phyloP scores from a whole-genome alignment of 257 asterid species.

The Petunia axillaris region DNA sequence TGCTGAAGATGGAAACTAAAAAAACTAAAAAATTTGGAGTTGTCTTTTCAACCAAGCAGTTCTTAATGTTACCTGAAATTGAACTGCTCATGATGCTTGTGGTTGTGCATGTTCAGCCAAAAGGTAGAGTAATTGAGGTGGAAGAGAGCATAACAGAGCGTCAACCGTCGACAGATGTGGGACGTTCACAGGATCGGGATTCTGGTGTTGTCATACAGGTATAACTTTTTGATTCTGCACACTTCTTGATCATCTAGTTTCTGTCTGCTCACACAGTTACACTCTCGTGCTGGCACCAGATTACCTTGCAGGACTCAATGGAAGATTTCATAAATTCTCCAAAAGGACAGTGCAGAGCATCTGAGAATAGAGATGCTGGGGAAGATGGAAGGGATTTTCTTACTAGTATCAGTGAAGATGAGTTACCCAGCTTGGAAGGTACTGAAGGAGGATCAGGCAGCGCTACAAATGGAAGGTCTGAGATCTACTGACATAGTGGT shows the following conservation, averaged over 20 bases:
- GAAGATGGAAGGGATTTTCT: constrained; percentile 33
- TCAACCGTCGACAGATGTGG: constrained; percentile 35
- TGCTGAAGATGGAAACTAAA: not conserved
- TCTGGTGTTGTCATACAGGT: constrained; percentile 46
- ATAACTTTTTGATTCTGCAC: not conserved
- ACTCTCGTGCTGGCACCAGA: constrained; percentile 32
- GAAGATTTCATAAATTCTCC: constrained; percentile 31
- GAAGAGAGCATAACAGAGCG: constrained; percentile 38
- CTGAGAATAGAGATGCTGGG: constrained; percentile 32
- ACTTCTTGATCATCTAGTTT: constrained; percentile 11
- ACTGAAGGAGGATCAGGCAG: constrained; percentile 33
- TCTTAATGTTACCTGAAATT: constrained; percentile 15
- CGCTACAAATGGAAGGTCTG: constrained; percentile 44
- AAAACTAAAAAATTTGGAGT: not conserved
- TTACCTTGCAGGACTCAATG: constrained; percentile 44
- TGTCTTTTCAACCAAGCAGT: not conserved
- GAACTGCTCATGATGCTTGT: not conserved
- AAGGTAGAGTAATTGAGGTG: constrained; percentile 42
- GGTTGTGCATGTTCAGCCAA: constrained; percentile 36
- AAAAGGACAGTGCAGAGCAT: constrained; percentile 33
- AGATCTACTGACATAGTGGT: not conserved
- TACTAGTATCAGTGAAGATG: constrained; percentile 43
- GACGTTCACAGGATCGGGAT: constrained; percentile 38
- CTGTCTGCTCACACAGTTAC: constrained; percentile 24
- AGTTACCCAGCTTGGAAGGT: constrained; percentile 33